Conservation (phyloP, 2,329 filamentous ascomycete genomes). For the Xylariaceae sp. region DNA sequence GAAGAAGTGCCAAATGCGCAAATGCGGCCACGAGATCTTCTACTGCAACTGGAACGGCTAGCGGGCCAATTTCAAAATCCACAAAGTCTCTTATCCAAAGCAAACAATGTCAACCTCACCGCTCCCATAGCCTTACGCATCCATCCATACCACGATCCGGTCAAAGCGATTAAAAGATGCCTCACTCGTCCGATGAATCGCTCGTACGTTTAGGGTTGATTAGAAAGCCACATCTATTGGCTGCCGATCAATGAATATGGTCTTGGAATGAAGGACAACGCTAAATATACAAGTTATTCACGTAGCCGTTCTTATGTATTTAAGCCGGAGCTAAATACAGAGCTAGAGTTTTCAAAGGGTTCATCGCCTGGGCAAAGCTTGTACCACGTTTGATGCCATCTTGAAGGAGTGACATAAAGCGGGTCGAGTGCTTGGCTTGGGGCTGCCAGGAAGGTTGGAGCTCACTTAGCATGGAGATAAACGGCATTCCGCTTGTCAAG, state of each 20-base stretch:
- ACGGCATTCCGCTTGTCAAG: constrained; percentile 43
- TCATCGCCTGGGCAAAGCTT: constrained; percentile 41
- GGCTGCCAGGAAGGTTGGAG: constrained; percentile 40
- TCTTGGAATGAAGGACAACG: constrained; percentile 50
- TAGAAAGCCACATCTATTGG: constrained; percentile 51
- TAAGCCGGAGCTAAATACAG: constrained; percentile 36
- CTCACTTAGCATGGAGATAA: constrained; percentile 35
- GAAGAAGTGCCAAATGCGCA: not conserved
- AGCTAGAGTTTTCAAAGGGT: constrained; percentile 45
- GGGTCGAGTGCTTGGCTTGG: constrained; percentile 44
- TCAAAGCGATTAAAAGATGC: constrained; percentile 40
- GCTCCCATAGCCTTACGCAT: no score
- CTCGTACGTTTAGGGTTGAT: constrained; percentile 52
- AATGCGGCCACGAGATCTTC: constrained; percentile 5
- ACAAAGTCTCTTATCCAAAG: constrained; percentile 51
- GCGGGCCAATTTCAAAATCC: constrained; percentile 55
- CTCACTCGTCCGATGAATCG: constrained; percentile 48
- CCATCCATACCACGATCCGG: no score
- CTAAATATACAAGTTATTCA: constrained; percentile 36
- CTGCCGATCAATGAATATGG: constrained; percentile 56
- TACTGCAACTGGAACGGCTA: constrained; percentile 58
- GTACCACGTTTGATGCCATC: constrained; percentile 45
- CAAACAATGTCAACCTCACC: no score
- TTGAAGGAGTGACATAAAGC: constrained; percentile 52
- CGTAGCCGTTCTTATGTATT: constrained; percentile 40